Conservation (phyloP, 2,329 filamentous ascomycete species). For the Cladosporium sp. region DNA sequence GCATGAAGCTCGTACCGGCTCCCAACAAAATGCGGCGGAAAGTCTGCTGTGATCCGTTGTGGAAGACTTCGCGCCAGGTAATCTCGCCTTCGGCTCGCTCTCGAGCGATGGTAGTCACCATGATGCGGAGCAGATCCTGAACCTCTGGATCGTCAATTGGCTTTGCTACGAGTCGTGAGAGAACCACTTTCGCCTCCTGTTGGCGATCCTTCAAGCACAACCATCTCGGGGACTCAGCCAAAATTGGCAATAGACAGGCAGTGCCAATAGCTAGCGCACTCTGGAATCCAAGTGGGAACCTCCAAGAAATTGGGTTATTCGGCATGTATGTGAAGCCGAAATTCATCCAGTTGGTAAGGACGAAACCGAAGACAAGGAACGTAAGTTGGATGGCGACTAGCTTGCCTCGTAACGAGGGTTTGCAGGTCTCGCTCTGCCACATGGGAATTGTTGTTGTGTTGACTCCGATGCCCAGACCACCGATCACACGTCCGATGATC, state of each 20-base stretch:
- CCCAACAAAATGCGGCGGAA: slow-evolving; percentile 65
- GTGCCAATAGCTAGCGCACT: slow-evolving; percentile 23
- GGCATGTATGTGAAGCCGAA: slow-evolving; percentile 24
- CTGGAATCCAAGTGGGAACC: slow-evolving; percentile 25
- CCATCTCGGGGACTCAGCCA: slow-evolving; percentile 26
- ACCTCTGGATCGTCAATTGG: slow-evolving; percentile 20
- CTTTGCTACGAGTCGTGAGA: slow-evolving; percentile 20
- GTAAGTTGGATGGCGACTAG: slow-evolving; percentile 20
- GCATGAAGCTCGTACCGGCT: slow-evolving; percentile 41
- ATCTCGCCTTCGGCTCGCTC: slow-evolving; percentile 22
- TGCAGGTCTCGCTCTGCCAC: slow-evolving; percentile 18
- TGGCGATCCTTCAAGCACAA: slow-evolving; percentile 22
- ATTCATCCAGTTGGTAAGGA: slow-evolving; percentile 24
- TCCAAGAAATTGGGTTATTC: slow-evolving; percentile 21
- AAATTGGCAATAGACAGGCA: slow-evolving; percentile 15
- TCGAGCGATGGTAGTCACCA: slow-evolving; percentile 22
- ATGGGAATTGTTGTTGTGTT: slow-evolving; percentile 14
- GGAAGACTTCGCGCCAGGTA: slow-evolving; percentile 21
- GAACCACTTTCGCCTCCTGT: slow-evolving; percentile 21
- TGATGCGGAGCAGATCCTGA: slow-evolving; percentile 19
- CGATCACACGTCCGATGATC: slow-evolving; percentile 15
- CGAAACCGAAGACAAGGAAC: slow-evolving; percentile 21
- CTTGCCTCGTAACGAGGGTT: slow-evolving; percentile 7
- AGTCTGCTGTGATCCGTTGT: slow-evolving; percentile 49
- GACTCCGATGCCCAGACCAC: slow-evolving; percentile 5